Conservation (phyloP, 2,329 filamentous ascomycete genomes). For the Balansia obtecta region DNA sequence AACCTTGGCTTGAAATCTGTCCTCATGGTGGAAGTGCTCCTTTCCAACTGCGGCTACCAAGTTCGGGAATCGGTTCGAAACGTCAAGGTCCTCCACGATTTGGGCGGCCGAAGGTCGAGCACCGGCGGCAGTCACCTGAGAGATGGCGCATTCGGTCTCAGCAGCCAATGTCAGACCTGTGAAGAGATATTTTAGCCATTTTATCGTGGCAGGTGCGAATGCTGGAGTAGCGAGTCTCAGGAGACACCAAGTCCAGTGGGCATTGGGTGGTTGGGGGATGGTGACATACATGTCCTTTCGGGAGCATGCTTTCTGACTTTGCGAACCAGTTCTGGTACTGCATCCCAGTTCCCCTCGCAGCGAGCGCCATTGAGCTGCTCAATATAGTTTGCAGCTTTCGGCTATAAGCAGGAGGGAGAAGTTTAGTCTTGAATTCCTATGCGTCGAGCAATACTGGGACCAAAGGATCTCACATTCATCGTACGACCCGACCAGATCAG, state of each 20-base stretch:
- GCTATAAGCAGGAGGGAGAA: conserved; percentile 22
- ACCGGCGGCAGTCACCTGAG: conserved; percentile 34
- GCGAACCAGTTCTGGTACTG: conserved; percentile 76
- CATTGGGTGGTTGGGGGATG: not conserved
- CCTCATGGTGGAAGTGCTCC: conserved; percentile 40
- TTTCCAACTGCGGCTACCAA: conserved; percentile 45
- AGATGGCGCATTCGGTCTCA: conserved; percentile 54
- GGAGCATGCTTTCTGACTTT: conserved; percentile 93
- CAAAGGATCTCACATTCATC: conserved; percentile 23
- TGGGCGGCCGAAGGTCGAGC: conserved; percentile 29
- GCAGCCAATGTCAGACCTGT: conserved; percentile 58
- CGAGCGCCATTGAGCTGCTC: conserved; percentile 73
- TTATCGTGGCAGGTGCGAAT: not conserved
- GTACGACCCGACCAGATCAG: conserved; percentile 19
- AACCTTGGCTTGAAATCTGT: conserved; percentile 66
- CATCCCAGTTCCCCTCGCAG: conserved; percentile 77
- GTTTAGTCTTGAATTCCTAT: conserved; percentile 3
- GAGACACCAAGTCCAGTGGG: not conserved
- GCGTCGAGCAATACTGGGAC: not conserved
- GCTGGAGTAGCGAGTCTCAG: not conserved
- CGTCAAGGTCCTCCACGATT: conserved; percentile 31
- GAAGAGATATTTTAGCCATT: not conserved
- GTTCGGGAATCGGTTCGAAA: conserved; percentile 32
- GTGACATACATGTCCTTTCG: conserved; percentile 61
- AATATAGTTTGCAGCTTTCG: conserved; percentile 75